These are phyloP conservation scores for Sphaerosporella brunnea DNA, from an alignment of 495 filamentous ascomycete genomes.

Conservation along the genomic window DNA sequence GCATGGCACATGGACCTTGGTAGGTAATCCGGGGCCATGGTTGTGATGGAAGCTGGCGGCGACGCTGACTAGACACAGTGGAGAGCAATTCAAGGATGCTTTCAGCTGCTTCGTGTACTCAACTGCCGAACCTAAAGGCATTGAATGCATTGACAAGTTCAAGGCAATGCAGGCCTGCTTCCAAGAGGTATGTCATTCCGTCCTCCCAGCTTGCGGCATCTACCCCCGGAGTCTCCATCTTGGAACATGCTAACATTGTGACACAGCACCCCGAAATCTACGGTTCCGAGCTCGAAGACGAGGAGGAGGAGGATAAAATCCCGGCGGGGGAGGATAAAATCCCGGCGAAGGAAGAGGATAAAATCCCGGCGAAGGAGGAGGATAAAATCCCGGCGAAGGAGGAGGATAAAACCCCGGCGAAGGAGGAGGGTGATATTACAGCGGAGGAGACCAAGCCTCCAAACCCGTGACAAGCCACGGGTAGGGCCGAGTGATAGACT, in stretches of 20 bases:
- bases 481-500: too few species aligned
- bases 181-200: conserved; percentile 23
- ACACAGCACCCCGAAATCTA: conserved; percentile 68
- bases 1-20: conserved; percentile 93
- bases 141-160: conserved; percentile 97
- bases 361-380: too few species aligned
- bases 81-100: conserved; percentile 79
- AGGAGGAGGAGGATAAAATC: too few species aligned
- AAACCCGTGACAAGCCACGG: too few species aligned
- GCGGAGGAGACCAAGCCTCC: too few species aligned
- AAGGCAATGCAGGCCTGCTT: conserved; percentile 98
- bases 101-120: conserved; percentile 97
- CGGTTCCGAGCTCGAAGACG: conserved; percentile 71
- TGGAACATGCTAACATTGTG: neutral
- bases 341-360: too few species aligned
- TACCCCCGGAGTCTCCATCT: neutral
- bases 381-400: too few species aligned
- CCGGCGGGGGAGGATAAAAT: too few species aligned
- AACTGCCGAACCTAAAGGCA: conserved; percentile 89
- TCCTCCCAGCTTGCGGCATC: neutral
- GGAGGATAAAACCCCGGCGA: too few species aligned
- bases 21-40: conserved; percentile 1
- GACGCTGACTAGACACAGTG: conserved; percentile 26
- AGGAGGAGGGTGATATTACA: too few species aligned
- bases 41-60: neutral